Conservation (phyloP, 345 rosid genomes). For the Adansonia digitata region DNA sequence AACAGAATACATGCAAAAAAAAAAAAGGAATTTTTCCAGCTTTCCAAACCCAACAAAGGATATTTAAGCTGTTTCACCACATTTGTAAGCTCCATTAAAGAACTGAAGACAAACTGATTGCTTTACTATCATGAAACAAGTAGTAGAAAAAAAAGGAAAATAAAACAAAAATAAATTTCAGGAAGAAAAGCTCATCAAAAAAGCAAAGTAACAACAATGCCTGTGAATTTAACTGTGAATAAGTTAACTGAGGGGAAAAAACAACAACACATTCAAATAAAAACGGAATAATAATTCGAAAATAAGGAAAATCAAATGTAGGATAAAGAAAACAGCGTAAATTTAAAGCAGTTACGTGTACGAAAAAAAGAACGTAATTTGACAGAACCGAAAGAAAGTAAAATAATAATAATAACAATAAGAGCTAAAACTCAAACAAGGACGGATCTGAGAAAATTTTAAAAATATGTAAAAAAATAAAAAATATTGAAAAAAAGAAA, state of each 20-base stretch:
- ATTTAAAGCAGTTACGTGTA: background rate
- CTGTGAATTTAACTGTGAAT: slow-evolving; percentile 18
- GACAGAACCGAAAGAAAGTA: background rate
- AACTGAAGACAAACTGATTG: background rate
- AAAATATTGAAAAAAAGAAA: background rate
- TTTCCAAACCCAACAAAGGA: background rate
- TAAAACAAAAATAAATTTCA: background rate
- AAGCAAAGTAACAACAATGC: slow-evolving; percentile 3
- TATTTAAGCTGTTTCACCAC: background rate
- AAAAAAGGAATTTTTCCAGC: background rate
- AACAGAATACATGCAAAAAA: background rate
- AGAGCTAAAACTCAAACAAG: slow-evolving; percentile 36
- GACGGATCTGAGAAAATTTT: background rate
- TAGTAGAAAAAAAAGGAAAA: background rate
- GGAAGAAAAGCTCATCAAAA: background rate
- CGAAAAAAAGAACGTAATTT: background rate
- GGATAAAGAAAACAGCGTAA: slow-evolving; percentile 8
- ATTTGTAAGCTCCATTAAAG: background rate
- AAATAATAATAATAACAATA: background rate
- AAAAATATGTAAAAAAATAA: background rate
- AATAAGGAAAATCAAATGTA: slow-evolving; percentile 10
- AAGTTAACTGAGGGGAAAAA: background rate
- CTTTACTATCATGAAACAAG: background rate
- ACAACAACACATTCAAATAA: background rate
- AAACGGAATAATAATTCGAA: background rate